These are phyloP conservation scores for Allantophomopsis lycopodina DNA, from an alignment of 2,329 filamentous ascomycete species.

Conservation along the genomic window DNA sequence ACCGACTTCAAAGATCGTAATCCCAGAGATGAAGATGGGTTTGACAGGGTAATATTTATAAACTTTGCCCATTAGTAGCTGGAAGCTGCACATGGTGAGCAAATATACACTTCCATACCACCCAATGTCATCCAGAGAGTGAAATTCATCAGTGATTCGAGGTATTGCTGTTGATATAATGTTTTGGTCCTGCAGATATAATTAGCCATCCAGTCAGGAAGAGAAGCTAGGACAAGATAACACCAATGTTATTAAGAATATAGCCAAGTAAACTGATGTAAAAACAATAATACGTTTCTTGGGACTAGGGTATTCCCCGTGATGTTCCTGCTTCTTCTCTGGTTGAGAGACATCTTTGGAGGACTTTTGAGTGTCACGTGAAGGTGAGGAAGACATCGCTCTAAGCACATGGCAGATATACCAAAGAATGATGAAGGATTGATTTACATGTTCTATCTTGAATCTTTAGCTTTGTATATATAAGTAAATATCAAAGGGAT, in stretches of 20 bases:
- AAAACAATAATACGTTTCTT: slow-evolving; percentile 12
- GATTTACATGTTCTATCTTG: slow-evolving; percentile 1
- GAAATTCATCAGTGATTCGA: slow-evolving; percentile 24
- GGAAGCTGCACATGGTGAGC: slow-evolving; percentile 22
- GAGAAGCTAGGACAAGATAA: background rate
- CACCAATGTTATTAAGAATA: slow-evolving; percentile 14
- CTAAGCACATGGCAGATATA: slow-evolving; percentile 1
- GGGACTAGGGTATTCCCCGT: slow-evolving; percentile 5
- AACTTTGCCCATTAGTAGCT: slow-evolving; percentile 18
- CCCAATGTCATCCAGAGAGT: slow-evolving; percentile 24
- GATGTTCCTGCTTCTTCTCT: background rate
- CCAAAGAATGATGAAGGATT: background rate
- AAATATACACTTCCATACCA: slow-evolving; percentile 23
- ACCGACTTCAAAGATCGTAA: slow-evolving; percentile 21
- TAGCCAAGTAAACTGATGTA: slow-evolving; percentile 9
- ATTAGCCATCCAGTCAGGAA: background rate
- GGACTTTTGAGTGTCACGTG: slow-evolving; percentile 5
- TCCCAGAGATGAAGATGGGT: slow-evolving; percentile 15
- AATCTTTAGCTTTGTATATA: slow-evolving; percentile 3
- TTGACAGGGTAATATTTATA: slow-evolving; percentile 21
- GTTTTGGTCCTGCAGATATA: slow-evolving; percentile 20
- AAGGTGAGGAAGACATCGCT: slow-evolving; percentile 3
- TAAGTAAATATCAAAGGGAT: slow-evolving; percentile 3
- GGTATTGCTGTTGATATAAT: slow-evolving; percentile 32
- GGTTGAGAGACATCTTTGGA: slow-evolving; percentile 1